Evolutionary conservation across 208 protist genomes (phyloP), one percentile per base, ranked within the genome.

Genomic region (Trichomonas vaginalis): DNA sequence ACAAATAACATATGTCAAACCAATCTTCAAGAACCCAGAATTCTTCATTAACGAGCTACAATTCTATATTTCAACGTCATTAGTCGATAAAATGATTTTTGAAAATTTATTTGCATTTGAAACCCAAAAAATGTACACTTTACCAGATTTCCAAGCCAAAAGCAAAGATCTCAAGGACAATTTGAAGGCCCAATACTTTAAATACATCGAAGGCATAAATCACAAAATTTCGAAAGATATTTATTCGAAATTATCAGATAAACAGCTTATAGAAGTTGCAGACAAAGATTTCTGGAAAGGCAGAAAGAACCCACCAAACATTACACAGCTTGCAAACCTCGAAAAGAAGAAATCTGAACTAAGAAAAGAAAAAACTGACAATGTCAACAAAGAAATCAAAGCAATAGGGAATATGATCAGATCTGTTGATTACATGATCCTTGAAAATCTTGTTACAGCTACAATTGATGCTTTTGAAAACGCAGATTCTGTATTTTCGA

Each of bases 21-120:
- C 86, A 92, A 51, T 92, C 4, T 92, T 92, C 27, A 51, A 47
- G 37, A 48, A 92, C 15, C 42, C 15, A 48, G 45, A 92, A 92
- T 92, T 92, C 45, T 92, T 92, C 51, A 45, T 17, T 21, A 35
- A 35, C 21, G 86, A 35, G 8, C 17, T 92, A 15, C 27, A 48
- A 48, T 48, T 92, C 14, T 51, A 39, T 51, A 51, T 8, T 39
- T 32, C 12, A 15, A 23, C 23, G 39, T 3, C 15, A 35, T 39
- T 15, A 39, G 40, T 40, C 17, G 17, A 92, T 48, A 39, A 92
- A 48, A 51, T 92, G 45, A n/a, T 92, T n/a, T 15, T 39, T 37
- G 46, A 92, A 49, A 48, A 45, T 32, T 39, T 92, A 39, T 92
- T 92, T n/a, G 86, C 86, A 51, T 92, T 92, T 92, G 15, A 92